phyloP scores from a whole-genome alignment of 208 protist genomes.

The Trypanosoma boissoni region DNA sequence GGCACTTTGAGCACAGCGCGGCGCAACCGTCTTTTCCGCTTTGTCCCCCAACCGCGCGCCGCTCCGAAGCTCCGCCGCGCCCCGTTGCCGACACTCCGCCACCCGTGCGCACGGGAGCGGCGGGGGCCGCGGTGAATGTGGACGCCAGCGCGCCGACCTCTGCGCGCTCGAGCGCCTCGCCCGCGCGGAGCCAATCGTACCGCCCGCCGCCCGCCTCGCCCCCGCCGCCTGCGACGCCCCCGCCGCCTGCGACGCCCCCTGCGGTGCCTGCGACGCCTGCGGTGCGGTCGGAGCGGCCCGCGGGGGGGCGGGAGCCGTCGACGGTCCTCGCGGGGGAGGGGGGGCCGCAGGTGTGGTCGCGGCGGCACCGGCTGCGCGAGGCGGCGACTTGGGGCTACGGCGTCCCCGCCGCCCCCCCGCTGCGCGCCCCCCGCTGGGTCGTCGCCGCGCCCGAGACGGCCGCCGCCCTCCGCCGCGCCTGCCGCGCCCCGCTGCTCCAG shows the following conservation, averaged over 20 bases:
- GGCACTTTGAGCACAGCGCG: not conserved
- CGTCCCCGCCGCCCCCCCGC: slow-evolving; percentile 1
- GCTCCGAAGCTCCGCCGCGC: not conserved
- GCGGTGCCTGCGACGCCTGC: too few relatives aligned
- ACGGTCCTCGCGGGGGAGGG: slow-evolving; percentile 13
- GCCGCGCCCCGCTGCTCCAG: slow-evolving; percentile 18
- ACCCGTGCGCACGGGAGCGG: too few relatives aligned
- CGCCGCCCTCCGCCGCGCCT: slow-evolving; percentile 10
- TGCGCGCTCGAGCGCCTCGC: too few relatives aligned
- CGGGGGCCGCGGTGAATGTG: too few relatives aligned
- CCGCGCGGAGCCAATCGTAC: not conserved
- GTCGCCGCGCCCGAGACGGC: slow-evolving; percentile 18
- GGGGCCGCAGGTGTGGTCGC: slow-evolving; percentile 1
- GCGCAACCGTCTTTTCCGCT: slow-evolving; percentile 8
- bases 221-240: too few relatives aligned
- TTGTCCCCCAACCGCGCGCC: not conserved
- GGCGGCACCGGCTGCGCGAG: slow-evolving; percentile 18
- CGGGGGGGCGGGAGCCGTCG: not conserved
- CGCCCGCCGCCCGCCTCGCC: not conserved
- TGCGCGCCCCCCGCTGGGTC: slow-evolving; percentile 4
- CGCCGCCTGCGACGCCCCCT: not conserved
- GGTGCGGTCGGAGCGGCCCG: too few relatives aligned
- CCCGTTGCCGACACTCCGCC: not conserved
- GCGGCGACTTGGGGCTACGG: slow-evolving; percentile 24
- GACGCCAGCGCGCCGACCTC: too few relatives aligned